Percentiles rank a stretch among this genome's conserved stretches.
Conservation (phyloP, 495 filamentous ascomycete genomes). For the Clavariopsis aquatica region DNA sequence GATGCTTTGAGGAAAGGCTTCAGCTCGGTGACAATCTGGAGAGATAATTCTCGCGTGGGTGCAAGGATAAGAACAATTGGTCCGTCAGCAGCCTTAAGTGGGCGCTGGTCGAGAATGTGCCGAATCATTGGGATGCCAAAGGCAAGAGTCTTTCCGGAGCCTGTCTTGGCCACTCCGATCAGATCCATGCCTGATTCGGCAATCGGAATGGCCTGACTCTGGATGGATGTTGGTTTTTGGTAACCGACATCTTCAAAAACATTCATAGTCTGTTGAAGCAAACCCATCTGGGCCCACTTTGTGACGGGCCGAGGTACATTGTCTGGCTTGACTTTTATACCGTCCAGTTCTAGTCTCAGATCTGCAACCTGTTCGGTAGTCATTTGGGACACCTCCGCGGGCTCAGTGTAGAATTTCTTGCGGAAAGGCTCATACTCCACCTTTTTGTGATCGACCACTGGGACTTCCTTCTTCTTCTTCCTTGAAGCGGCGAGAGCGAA, state of each 20-base stretch:
- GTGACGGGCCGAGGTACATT: constrained; percentile 89
- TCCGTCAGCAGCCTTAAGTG: constrained; percentile 80
- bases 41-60: constrained; percentile 91
- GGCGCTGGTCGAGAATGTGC: constrained; percentile 92
- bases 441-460: constrained; percentile 79
- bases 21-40: constrained; percentile 91
- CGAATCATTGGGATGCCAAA: constrained; percentile 95
- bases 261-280: constrained; percentile 84
- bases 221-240: constrained; percentile 87
- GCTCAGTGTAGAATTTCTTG: constrained; percentile 93
- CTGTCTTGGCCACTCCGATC: constrained; percentile 95
- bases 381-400: constrained; percentile 78
- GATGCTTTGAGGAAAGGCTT: constrained; percentile 90
- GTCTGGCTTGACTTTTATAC: constrained; percentile 85
- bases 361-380: constrained; percentile 81
- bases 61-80: constrained; percentile 88
- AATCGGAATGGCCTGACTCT: constrained; percentile 89
- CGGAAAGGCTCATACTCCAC: constrained; percentile 81
- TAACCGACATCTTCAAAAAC: constrained; percentile 82
- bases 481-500: constrained; percentile 83
- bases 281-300: constrained; percentile 95
- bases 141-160: constrained; percentile 97
- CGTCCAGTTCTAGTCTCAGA: constrained; percentile 83
- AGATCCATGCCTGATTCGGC: constrained; percentile 97
- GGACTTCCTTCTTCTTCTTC: constrained; percentile 96